Percentiles rank a stretch among this genome's conserved stretches.
Evolutionary conservation across 345 rosid species (phyloP).

Genomic region (Eucalyptus marginata): DNA sequence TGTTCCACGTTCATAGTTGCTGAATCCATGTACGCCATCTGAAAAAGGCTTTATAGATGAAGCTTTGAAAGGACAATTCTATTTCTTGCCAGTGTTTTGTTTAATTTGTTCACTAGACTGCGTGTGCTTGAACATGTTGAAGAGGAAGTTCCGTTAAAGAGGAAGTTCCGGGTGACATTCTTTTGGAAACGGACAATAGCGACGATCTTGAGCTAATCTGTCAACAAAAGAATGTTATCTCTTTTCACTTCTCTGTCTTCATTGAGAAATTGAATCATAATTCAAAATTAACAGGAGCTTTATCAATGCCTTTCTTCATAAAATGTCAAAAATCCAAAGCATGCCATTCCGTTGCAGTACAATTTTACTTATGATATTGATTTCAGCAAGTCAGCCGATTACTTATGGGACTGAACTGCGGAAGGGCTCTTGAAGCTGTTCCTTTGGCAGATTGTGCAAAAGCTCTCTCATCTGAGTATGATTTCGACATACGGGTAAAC

Average conservation of each 20-base stretch:
- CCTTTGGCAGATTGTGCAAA: slow-evolving; percentile 38
- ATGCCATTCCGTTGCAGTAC: background rate
- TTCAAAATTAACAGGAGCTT: background rate
- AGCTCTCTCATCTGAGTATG: slow-evolving; percentile 37
- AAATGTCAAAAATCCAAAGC: background rate
- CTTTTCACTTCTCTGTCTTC: background rate
- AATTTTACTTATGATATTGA: background rate
- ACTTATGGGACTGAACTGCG: slow-evolving; percentile 72
- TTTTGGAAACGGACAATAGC: background rate
- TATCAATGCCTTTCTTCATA: background rate
- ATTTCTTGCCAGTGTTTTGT: background rate
- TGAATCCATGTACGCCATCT: background rate
- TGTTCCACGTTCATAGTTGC: background rate
- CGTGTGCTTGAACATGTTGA: background rate
- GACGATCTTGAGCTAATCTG: background rate
- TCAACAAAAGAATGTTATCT: background rate
- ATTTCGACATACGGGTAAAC: slow-evolving; percentile 72
- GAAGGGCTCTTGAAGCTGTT: slow-evolving; percentile 34
- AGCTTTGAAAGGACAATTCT: no score
- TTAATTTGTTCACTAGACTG: background rate
- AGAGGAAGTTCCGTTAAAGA: background rate
- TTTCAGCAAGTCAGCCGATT: slow-evolving; percentile 73
- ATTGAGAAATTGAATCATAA: background rate
- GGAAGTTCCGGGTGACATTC: background rate
- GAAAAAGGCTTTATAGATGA: background rate